Base-by-base conservation (phyloP, 2,329 filamentous ascomycete species). In the Botrytis paeoniae region DNA sequence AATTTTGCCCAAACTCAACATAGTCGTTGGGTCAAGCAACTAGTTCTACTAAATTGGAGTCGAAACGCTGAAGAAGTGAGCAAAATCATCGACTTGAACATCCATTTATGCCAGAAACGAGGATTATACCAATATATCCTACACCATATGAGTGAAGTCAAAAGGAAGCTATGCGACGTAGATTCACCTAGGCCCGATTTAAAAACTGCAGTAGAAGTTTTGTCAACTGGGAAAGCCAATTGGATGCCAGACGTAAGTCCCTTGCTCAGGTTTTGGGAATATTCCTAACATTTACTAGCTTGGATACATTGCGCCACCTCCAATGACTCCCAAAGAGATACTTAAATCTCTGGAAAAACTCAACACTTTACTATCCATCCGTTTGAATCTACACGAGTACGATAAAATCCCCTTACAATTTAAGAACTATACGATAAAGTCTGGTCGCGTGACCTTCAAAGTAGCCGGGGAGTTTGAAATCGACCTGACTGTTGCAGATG, bases 21-120 rank as follows among this genome's bases (percentile, higher is more conserved):
- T 79, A 90, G 91, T 43, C 94, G 93, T 83, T 98, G 97, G 86
- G 93, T 97, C 81, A 98, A 99, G 83, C 89, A 95, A 12, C 86
- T 98, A 32, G 94, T 99, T 35, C 91, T 99, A 64, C 90, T 92
- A 2, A 92, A 96, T 82, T 99, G 96, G 96, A 93, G 92, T 80
- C 88, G 92, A 79, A 91, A 93, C 81, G 90, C 92, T 48, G 87
- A 89, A 57, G 89, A 92, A 77, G 93, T 98, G 77, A 92, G 92
- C 83, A 94, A 92, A 82, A 86, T 98, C 74, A 97, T 98, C 76
- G 95, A 98, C 79, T 84, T 99, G 76, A 93, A 92, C 80, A 86
- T 87, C 39, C 94, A 95, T 85, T 86, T 97, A 75, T 87, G 90
- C 73, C 83, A 85, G 73, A 87, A 92, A 78, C 86, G 90, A 75